Evolutionary conservation across 2,329 filamentous ascomycete species (phyloP).

Genomic region (Xylaria sp.): DNA sequence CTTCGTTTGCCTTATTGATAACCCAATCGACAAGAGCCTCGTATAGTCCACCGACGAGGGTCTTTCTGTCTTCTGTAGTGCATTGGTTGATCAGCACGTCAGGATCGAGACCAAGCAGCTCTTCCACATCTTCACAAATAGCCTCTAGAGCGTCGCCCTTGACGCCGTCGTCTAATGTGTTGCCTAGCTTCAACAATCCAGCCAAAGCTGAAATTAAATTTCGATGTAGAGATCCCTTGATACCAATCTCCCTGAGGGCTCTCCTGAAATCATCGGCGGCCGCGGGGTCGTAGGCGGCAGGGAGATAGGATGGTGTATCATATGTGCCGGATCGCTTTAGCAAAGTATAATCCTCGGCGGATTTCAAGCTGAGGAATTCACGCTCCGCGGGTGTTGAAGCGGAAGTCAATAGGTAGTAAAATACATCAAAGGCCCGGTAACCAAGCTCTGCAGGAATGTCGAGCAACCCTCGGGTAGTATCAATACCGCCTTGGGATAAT

Average conservation of each 20-base stretch:
- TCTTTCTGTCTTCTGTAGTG: conserved; percentile 84
- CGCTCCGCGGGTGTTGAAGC: conserved; percentile 88
- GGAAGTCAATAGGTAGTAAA: conserved; percentile 96
- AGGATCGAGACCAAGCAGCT: conserved; percentile 85
- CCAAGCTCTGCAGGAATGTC: conserved; percentile 82
- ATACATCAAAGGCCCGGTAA: conserved; percentile 94
- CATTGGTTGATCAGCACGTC: conserved; percentile 83
- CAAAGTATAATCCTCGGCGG: conserved; percentile 79
- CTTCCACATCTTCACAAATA: conserved; percentile 89
- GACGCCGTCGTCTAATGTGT: conserved; percentile 85
- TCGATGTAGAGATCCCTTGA: conserved; percentile 85
- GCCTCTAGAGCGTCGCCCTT: conserved; percentile 87
- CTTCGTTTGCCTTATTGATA: conserved; percentile 85
- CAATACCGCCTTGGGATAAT: conserved; percentile 87
- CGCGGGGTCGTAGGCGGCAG: conserved; percentile 91
- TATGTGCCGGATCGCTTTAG: conserved; percentile 88
- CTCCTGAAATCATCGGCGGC: conserved; percentile 92
- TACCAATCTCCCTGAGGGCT: conserved; percentile 89
- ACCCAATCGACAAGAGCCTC: conserved; percentile 97
- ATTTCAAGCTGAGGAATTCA: conserved; percentile 85
- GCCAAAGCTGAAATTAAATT: conserved; percentile 88
- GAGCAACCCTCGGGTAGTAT: conserved; percentile 82
- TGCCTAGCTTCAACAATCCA: conserved; percentile 89
- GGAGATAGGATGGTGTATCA: conserved; percentile 85
- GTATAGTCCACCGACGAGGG: conserved; percentile 87